Evolutionary conservation across 768 basidiomycete species (phyloP).

Genomic region (Paxillus ammoniavirescens): DNA sequence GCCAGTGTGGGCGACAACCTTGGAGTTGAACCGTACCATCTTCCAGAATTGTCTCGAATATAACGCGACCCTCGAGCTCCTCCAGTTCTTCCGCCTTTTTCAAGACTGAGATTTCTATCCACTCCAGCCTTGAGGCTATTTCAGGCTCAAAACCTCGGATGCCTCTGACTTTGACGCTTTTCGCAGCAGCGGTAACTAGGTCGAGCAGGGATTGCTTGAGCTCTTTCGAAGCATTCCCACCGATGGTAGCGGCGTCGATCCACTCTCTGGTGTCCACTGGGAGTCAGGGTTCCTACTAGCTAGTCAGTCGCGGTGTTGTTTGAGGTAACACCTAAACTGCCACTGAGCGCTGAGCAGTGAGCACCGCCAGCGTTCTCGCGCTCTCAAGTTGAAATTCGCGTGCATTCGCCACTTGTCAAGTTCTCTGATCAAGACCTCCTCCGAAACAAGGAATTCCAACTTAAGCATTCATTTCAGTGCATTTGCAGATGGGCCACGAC

Average conservation of each 20-base stretch:
- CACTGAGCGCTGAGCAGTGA: too few relatives aligned
- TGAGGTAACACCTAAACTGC: too few relatives aligned
- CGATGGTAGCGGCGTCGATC: slow-evolving; percentile 21
- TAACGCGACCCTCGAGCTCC: slow-evolving; percentile 44
- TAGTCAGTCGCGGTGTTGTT: background rate
- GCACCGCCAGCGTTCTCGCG: too few relatives aligned
- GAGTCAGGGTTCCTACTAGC: background rate
- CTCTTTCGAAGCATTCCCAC: slow-evolving; percentile 27
- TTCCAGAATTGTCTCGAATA: slow-evolving; percentile 41
- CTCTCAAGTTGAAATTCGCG: too few relatives aligned
- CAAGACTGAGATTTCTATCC: slow-evolving; percentile 42
- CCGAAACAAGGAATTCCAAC: too few relatives aligned
- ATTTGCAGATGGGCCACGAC: too few relatives aligned
- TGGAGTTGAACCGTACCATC: slow-evolving; percentile 34
- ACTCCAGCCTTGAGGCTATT: slow-evolving; percentile 24
- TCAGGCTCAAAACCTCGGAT: slow-evolving; percentile 22
- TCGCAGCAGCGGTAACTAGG: slow-evolving; percentile 11
- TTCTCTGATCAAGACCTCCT: too few relatives aligned
- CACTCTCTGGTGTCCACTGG: slow-evolving; percentile 12
- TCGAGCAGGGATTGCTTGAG: slow-evolving; percentile 28
- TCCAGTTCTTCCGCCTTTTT: slow-evolving; percentile 44
- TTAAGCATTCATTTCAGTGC: too few relatives aligned
- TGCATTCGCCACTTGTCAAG: too few relatives aligned
- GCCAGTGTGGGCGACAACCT: slow-evolving; percentile 1
- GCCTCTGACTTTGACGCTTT: slow-evolving; percentile 6